phyloP scores from a whole-genome alignment of 345 rosid species.

The Populus pruinosa region DNA sequence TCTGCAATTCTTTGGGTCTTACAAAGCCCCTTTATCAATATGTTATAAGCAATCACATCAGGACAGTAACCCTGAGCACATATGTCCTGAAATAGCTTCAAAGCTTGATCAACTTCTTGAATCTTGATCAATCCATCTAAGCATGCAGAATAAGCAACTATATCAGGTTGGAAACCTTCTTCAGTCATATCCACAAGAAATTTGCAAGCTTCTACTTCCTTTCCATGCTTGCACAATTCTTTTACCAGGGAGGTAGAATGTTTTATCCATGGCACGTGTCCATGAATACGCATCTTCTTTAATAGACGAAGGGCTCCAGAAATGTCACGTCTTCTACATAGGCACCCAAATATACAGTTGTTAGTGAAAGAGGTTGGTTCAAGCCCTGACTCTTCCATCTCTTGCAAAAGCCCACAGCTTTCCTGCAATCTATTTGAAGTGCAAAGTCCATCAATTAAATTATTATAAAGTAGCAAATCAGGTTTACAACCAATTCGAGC shows the following conservation, averaged over 20 bases:
- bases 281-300: conserved; percentile 67
- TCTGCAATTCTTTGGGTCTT: conserved; percentile 57
- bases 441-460: conserved; percentile 60
- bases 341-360: conserved; percentile 65
- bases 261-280: conserved; percentile 80
- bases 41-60: conserved; percentile 79
- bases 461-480: conserved; percentile 46
- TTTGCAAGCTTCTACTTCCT: conserved; percentile 52
- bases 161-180: conserved; percentile 76
- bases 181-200: conserved; percentile 57
- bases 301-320: conserved; percentile 54
- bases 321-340: conserved; percentile 57
- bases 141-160: conserved; percentile 75
- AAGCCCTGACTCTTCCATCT: conserved; percentile 58
- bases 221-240: conserved; percentile 51
- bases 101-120: conserved; percentile 52
- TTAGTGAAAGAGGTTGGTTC: conserved; percentile 62
- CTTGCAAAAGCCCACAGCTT: conserved; percentile 47
- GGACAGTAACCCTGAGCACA: conserved; percentile 57
- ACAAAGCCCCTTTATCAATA: conserved; percentile 67
- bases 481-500: conserved; percentile 37
- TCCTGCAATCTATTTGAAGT: conserved; percentile 62
- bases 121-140: conserved; percentile 57
- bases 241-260: conserved; percentile 63
- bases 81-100: conserved; percentile 59